These are phyloP conservation scores for Thermochaetoides thermophila DNA, from an alignment of 495 filamentous ascomycete genomes.

Conservation along the genomic window DNA sequence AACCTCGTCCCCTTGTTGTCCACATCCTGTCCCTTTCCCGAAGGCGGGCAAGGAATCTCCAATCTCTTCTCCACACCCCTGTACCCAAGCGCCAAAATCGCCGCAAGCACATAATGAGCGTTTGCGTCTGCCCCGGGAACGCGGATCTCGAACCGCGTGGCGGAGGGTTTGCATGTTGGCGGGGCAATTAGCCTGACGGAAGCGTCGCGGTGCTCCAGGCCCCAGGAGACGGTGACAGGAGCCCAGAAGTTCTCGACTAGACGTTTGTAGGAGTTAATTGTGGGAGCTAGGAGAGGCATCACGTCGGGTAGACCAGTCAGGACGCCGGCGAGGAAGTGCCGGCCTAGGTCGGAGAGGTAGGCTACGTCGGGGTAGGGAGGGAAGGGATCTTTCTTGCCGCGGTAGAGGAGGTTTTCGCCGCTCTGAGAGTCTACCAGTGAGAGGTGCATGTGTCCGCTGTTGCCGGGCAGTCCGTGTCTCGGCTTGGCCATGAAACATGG, in stretches of 20 bases:
- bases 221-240: slow-evolving; percentile 93
- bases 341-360: slow-evolving; percentile 70
- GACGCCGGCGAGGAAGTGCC: slow-evolving; percentile 87
- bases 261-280: slow-evolving; percentile 92
- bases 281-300: slow-evolving; percentile 90
- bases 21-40: slow-evolving; percentile 70
- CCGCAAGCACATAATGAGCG: slow-evolving; percentile 72
- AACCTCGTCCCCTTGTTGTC: slow-evolving; percentile 55
- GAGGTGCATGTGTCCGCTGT: slow-evolving; percentile 89
- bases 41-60: slow-evolving; percentile 63
- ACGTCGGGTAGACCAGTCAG: slow-evolving; percentile 81
- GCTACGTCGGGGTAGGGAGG: slow-evolving; percentile 59
- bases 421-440: slow-evolving; percentile 57
- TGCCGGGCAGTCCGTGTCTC: slow-evolving; percentile 73
- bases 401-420: slow-evolving; percentile 67
- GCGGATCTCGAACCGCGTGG: slow-evolving; percentile 83
- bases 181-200: slow-evolving; percentile 81
- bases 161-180: slow-evolving; percentile 64
- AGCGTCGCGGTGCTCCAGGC: slow-evolving; percentile 84
- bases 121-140: slow-evolving; percentile 87
- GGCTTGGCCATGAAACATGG: slow-evolving; percentile 99
- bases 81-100: slow-evolving; percentile 75
- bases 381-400: slow-evolving; percentile 51
- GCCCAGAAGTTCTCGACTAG: slow-evolving; percentile 99
- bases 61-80: slow-evolving; percentile 82